Conservation (phyloP, 306 rosid species). For the Sindora glabra region DNA sequence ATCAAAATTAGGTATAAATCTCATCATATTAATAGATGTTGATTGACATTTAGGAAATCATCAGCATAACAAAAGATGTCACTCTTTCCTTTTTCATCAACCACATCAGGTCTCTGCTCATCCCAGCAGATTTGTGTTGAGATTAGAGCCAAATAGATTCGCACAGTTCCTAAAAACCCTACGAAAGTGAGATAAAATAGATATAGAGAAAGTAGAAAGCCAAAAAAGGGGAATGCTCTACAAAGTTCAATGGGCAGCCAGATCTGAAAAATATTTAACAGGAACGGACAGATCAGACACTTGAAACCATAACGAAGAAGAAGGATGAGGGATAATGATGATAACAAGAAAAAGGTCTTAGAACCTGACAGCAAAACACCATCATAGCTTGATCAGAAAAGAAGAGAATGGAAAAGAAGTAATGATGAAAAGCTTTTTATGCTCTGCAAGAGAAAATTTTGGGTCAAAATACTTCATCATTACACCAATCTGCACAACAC, state of each 20-base stretch:
- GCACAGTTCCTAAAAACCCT: constrained; percentile 40
- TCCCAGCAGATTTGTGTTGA: background rate
- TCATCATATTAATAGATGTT: constrained; percentile 4
- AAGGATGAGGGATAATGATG: constrained; percentile 51
- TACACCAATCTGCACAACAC: constrained; percentile 64
- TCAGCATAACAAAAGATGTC: background rate
- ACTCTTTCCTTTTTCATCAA: constrained; percentile 10
- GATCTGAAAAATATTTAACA: constrained; percentile 46
- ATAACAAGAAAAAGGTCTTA: constrained; percentile 19
- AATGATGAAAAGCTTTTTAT: constrained; percentile 49
- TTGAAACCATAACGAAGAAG: constrained; percentile 38
- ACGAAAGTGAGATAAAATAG: constrained; percentile 11
- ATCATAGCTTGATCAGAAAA: constrained; percentile 49
- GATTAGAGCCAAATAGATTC: constrained; percentile 11
- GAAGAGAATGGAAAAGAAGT: constrained; percentile 21
- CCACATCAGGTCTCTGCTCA: background rate
- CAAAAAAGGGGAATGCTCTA: constrained; percentile 34
- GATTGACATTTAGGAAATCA: constrained; percentile 20
- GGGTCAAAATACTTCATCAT: constrained; percentile 69
- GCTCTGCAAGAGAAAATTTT: background rate
- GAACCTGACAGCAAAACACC: constrained; percentile 55
- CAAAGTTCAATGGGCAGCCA: constrained; percentile 14
- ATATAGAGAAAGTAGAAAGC: constrained; percentile 2
- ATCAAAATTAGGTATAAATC: constrained; percentile 11
- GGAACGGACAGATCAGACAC: constrained; percentile 61